phyloP scores from a whole-genome alignment of 1,284 basidiomycete genomes.

The Fistulinella staudtii region DNA sequence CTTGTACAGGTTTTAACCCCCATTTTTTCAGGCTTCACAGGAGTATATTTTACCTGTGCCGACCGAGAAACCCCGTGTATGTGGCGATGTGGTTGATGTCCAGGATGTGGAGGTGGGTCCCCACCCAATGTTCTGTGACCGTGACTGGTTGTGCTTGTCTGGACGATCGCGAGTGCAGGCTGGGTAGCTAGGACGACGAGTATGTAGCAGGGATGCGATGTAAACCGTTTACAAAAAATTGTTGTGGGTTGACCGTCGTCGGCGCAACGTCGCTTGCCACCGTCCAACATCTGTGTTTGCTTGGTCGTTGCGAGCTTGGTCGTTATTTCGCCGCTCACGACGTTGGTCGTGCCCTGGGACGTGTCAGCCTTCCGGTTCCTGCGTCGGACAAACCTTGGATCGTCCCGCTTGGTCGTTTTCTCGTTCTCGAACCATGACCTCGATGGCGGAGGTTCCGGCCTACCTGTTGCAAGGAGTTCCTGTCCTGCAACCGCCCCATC shows the following conservation, averaged over 20 bases:
- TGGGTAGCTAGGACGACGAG: constrained; percentile 15
- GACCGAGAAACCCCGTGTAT: neutral
- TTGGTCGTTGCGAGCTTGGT: constrained; percentile 20
- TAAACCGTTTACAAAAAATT: constrained; percentile 13
- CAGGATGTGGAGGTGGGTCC: neutral
- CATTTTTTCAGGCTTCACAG: neutral
- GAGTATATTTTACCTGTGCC: constrained; percentile 4
- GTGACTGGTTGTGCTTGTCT: neutral
- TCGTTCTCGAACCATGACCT: constrained; percentile 46
- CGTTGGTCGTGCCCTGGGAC: constrained; percentile 16
- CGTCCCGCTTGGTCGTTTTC: constrained; percentile 19
- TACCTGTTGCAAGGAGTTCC: constrained; percentile 65
- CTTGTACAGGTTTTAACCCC: neutral
- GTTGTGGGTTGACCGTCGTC: constrained; percentile 16
- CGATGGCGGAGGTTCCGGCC: constrained; percentile 62
- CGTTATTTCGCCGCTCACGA: constrained; percentile 21
- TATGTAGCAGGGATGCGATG: constrained; percentile 8
- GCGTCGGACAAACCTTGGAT: constrained; percentile 13
- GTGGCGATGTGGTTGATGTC: constrained; percentile 12
- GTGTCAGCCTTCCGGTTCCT: constrained; percentile 14
- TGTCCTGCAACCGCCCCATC: constrained; percentile 68
- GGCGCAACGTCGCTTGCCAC: constrained; percentile 23
- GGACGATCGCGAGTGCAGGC: neutral
- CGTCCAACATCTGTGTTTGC: constrained; percentile 15
- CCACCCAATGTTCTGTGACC: neutral